Evolutionary conservation across 345 rosid species (phyloP), one percentile per base, ranked within the genome.

Genomic region (Gossypium rotundifolium): DNA sequence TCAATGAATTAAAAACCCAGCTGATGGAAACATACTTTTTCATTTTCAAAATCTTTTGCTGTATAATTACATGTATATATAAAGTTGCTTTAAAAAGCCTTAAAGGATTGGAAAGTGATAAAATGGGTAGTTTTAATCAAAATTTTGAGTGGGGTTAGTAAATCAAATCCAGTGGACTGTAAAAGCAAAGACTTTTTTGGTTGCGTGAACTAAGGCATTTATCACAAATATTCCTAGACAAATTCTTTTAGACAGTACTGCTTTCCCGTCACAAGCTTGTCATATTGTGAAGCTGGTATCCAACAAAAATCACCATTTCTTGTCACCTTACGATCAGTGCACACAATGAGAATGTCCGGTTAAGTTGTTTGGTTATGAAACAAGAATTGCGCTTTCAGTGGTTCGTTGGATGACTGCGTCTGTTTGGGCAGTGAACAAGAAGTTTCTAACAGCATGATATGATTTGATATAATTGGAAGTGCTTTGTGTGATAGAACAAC

Each of bases 1-100:
- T 64, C 48, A 38, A 64, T 64, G 68, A 64, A n/a, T 9, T n/a
- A 4, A 64, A 64, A 64, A 57, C 62, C 69, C 69, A 64, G 40
- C 25, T 33, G 40, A 49, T 64, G 51, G 20, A 64, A 64, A 64
- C 49, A 46, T 67, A 54, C 71, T 38, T 33, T 29, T 33, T 33
- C 38, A 33, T 33, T 33, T 33, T 33, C 38, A 33, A 33, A 33
- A 33, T 33, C 38, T 0, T 67, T 48, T 22, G 5, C 40, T 6
- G 40, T 33, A 33, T 33, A 33, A 33, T 33, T 33, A 45, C 33
- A 60, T 2, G 13, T 12, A 11, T 11, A 46, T 11, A 11, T 46
- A 46, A 46, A 11, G 16, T 11, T 9, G 51, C 51, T 46, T 2
- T 46, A 11, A 46, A 46, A 46, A 46, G 13, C 14, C 51, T 46